Evolutionary conservation across 768 basidiomycete genomes (phyloP), one percentile per base, ranked within the genome.

Genomic region (Xerocomellus chrysenteron): DNA sequence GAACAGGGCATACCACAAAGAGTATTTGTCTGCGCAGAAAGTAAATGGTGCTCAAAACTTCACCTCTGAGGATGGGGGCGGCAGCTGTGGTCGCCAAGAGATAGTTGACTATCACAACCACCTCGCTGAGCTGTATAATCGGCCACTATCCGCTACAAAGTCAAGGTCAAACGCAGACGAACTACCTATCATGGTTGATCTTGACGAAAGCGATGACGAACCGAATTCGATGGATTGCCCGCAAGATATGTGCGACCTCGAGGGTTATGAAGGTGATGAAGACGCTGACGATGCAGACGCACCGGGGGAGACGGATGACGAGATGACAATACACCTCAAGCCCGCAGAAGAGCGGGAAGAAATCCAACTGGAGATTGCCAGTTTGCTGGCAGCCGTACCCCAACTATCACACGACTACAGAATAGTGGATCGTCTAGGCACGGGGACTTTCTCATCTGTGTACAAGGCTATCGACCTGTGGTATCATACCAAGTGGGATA

Each of bases 401-500:
- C 72, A 79, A n/a, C 77, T 96, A 51, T 68, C 73, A 5, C 66
- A 76, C 3, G 79, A 89, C 60, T 98, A 96, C 77, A 81, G 76
- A 48, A 77, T 98, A 36, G 71, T 98, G 36, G 96, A 98, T 74
- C 83, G 95, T 1, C 82, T 99, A 1, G 97, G 97, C 14, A 98
- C 95, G 52, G 96, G 96, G 16, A 99, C 96, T 2, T 99, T 99
- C 75, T 98, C 96, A 0, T 94, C 94, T 11, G 97, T 99, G n/a
- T 99, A 98, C 81, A 97, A 98, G 66, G 97, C 95, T 0, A 72
- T 95, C 60, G 97, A 99, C 71, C 65, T 89, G 16, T 74, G 80
- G 55, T 83, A 89, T 65, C 83, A 92, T 62, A 74, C 80, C 47
- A 88, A 89, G 50, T 92, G 85, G 86, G 81, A 90, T 69, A 92